Conservation (phyloP, 148 eudicot genomes). For the Rhododendron mucronatum region DNA sequence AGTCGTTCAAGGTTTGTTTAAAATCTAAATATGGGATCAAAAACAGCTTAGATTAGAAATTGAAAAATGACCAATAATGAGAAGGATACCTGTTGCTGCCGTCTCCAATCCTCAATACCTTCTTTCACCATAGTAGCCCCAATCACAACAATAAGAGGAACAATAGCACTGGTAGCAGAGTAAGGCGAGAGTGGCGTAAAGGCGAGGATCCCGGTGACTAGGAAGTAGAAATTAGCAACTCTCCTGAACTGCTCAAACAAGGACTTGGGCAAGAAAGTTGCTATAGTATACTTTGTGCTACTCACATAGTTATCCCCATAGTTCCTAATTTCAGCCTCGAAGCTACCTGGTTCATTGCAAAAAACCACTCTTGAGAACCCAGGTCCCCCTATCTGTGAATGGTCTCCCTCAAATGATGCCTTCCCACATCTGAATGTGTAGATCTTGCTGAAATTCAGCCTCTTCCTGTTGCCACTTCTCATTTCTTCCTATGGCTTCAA, state of each 20-base stretch:
- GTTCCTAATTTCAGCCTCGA: conserved; percentile 30
- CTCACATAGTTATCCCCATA: conserved; percentile 75
- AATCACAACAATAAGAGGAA: conserved; percentile 70
- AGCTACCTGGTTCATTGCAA: conserved; percentile 59
- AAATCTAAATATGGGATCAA: background rate
- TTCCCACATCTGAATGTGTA: conserved; percentile 73
- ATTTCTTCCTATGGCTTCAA: conserved; percentile 10
- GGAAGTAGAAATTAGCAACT: conserved; percentile 92
- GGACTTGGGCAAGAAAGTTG: conserved; percentile 77
- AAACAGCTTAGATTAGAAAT: background rate
- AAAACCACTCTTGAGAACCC: conserved; percentile 85
- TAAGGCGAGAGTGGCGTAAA: conserved; percentile 83
- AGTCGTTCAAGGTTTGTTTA: background rate
- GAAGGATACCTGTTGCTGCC: conserved; percentile 72
- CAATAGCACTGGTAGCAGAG: conserved; percentile 58
- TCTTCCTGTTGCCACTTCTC: conserved; percentile 40
- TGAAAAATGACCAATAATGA: background rate
- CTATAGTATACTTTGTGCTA: conserved; percentile 73
- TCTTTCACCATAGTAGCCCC: conserved; percentile 92
- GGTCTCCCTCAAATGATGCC: conserved; percentile 42
- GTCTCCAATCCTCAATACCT: conserved; percentile 71
- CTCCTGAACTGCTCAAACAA: conserved; percentile 99
- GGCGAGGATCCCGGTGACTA: conserved; percentile 62
- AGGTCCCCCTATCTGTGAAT: conserved; percentile 79
- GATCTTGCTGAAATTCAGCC: conserved; percentile 72